Base-by-base conservation (phyloP, 257 asterid genomes). In the Echium plantagineum region DNA sequence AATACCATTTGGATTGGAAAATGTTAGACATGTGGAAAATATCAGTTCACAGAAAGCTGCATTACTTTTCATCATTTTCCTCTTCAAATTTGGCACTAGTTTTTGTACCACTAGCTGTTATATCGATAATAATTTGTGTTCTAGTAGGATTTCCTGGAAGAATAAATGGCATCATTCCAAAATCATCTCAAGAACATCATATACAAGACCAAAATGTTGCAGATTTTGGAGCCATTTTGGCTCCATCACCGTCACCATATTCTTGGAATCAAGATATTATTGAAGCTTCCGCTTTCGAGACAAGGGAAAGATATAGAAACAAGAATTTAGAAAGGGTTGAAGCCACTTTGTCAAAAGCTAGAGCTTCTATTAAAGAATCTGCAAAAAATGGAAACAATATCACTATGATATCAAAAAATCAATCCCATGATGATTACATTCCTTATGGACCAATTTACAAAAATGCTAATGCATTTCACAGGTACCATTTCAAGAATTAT, bases 401-500 rank as follows among this genome's bases (percentile, higher is more conserved):
- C 16, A 10, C 16, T 42, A 57, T 64, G 72, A 60, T 60, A 46
- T 74, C 80, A 52, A 63, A 9, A 55, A 71, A 66, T 16, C 63
- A 64, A 47, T 74, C 72, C 32, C 74, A 72, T 66, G 80, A 75
- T 58, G 70, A 42, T 42, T 42, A 42, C 49, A 42, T 63, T 53
- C 80, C 83, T 60, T 75, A 58, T 9, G 83, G 78, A 16, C 70
- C 74, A 28, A 66, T 69, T 55, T 74, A 78, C 61, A 63, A 63
- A 42, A 78, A 78, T 52, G 78, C 80, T 8, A 71, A 78, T 54
- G 70, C 74, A 65, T 78, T 78, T 28, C 83, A 72, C 51, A 66
- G 76, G 83, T 74, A 66, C n/a, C n/a, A n/a, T n/a, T n/a, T n/a
- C n/a, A n/a, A n/a, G n/a, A n/a, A n/a, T n/a, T n/a, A n/a, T n/a